Evolutionary conservation across 2,329 filamentous ascomycete species (phyloP).

Genomic region (Penicillium sp.): DNA sequence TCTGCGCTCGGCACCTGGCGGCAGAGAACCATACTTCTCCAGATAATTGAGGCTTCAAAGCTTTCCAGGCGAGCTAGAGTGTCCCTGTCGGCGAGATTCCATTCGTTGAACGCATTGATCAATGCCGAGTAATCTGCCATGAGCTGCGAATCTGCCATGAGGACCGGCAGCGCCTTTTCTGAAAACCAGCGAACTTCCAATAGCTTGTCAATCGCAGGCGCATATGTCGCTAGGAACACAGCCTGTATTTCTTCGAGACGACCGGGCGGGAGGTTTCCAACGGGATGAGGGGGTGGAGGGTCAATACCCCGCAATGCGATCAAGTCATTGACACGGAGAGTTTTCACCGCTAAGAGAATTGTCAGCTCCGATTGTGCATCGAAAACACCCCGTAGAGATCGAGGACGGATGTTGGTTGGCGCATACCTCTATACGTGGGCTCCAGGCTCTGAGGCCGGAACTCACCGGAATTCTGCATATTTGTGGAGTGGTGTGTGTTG

Average conservation of each 20-base stretch:
- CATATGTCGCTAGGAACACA: conserved; percentile 74
- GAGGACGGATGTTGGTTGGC: not conserved
- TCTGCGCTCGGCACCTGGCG: conserved; percentile 41
- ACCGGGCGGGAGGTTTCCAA: conserved; percentile 44
- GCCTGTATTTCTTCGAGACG: conserved; percentile 66
- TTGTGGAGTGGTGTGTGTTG: conserved; percentile 32
- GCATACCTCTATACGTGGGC: conserved; percentile 22
- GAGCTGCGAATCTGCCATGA: conserved; percentile 58
- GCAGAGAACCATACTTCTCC: conserved; percentile 57
- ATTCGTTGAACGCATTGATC: conserved; percentile 49
- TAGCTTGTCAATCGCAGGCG: conserved; percentile 68
- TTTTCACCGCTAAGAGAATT: conserved; percentile 51
- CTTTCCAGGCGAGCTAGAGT: conserved; percentile 45
- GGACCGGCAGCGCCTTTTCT: conserved; percentile 50
- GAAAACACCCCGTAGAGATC: not conserved
- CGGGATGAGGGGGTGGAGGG: conserved; percentile 55
- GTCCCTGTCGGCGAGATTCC: conserved; percentile 37
- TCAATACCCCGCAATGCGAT: conserved; percentile 62
- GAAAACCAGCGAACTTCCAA: conserved; percentile 84
- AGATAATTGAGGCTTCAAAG: conserved; percentile 60
- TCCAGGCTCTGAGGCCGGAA: conserved; percentile 22
- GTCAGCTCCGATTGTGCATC: conserved; percentile 39
- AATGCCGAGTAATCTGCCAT: conserved; percentile 67
- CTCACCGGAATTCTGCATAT: conserved; percentile 34
- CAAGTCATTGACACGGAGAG: conserved; percentile 72